phyloP scores from a whole-genome alignment of 140 eudicot species.

The Anethum foeniculum region DNA sequence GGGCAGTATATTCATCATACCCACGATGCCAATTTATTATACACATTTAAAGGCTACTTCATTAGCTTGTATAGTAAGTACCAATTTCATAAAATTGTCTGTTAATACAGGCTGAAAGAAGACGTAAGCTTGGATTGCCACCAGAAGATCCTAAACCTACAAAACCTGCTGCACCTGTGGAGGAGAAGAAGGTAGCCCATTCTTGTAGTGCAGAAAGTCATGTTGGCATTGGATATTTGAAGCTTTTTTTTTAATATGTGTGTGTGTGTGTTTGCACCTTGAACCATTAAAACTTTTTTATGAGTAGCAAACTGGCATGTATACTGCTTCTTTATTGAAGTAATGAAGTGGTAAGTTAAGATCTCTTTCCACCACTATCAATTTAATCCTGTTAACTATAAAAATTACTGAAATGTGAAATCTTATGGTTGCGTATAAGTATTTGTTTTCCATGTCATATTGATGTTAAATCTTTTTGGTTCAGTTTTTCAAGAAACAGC shows the following conservation, averaged over 20 bases:
- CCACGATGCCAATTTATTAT: not conserved
- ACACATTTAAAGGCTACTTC: not conserved
- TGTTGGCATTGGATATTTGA: not conserved
- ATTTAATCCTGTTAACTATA: not conserved
- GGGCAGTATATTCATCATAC: not conserved
- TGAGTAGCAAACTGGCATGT: not conserved
- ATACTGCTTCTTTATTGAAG: too few species aligned
- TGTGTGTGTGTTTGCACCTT: not conserved
- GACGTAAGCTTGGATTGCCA: constrained; percentile 96
- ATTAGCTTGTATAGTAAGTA: not conserved
- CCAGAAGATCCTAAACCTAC: constrained; percentile 67
- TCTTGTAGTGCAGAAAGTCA: not conserved
- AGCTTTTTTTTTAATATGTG: not conserved
- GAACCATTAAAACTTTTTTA: not conserved
- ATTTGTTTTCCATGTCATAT: too few species aligned
- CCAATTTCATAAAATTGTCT: not conserved
- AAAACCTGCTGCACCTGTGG: constrained; percentile 76
- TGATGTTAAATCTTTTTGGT: not conserved
- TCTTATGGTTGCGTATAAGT: not conserved
- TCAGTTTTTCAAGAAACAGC: not conserved
- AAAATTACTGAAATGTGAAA: not conserved
- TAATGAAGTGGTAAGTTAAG: too few species aligned
- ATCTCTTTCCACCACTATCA: not conserved
- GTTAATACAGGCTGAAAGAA: constrained; percentile 74
- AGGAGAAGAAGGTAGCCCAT: constrained; percentile 82